phyloP scores from a whole-genome alignment of 2,329 filamentous ascomycete genomes.

The Lachnellula cervina region DNA sequence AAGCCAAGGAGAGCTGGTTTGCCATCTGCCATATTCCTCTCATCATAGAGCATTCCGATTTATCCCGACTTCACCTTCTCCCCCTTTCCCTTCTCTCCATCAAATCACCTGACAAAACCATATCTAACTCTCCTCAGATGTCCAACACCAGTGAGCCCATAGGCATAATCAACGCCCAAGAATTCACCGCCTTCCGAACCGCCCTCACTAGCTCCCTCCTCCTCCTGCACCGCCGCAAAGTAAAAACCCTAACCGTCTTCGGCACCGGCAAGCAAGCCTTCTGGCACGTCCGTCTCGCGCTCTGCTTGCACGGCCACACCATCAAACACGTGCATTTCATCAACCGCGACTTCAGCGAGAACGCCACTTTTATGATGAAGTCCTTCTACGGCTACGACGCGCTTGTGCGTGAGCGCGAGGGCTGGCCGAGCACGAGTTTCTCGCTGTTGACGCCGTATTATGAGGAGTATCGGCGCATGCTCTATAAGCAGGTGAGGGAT shows the following conservation, averaged over 20 bases:
- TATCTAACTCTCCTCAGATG: neutral
- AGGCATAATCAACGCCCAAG: constrained; percentile 67
- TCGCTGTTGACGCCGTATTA: constrained; percentile 65
- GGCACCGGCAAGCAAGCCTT: constrained; percentile 87
- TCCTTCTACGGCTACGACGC: constrained; percentile 42
- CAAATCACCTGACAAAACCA: neutral
- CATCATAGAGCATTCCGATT: no score
- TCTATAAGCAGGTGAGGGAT: constrained; percentile 65
- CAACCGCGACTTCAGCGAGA: constrained; percentile 64
- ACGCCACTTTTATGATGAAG: constrained; percentile 47
- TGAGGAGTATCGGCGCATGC: constrained; percentile 58
- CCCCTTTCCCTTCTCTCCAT: neutral
- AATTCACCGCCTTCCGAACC: constrained; percentile 76
- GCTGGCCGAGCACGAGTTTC: constrained; percentile 64
- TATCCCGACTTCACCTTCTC: no score
- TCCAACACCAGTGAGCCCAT: constrained; percentile 50
- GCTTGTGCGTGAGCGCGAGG: constrained; percentile 49
- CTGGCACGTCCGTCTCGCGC: constrained; percentile 84
- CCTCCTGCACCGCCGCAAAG: constrained; percentile 58
- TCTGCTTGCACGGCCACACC: constrained; percentile 65
- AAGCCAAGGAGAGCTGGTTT: neutral
- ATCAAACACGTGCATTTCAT: constrained; percentile 80
- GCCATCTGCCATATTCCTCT: no score
- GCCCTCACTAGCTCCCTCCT: constrained; percentile 67
- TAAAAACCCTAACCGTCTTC: constrained; percentile 77